Base-by-base conservation (phyloP, 768 basidiomycete species). In the Kondoa subrosea region DNA sequence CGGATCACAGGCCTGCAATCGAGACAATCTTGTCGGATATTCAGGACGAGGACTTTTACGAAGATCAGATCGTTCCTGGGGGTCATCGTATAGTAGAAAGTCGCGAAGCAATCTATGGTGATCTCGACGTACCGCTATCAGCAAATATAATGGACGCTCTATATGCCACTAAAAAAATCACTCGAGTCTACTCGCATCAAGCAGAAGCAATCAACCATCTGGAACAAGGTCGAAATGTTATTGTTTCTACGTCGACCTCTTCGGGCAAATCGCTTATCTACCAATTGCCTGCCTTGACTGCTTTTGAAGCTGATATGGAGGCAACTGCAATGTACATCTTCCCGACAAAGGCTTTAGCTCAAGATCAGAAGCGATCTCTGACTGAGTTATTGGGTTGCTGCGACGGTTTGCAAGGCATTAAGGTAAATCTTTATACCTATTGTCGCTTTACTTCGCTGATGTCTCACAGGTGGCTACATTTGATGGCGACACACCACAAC, bases 291-390 rank as follows among this genome's bases (percentile, higher is more conserved):
- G 74, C 89, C 3, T 76, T 92, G 68, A 80, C 76, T 56, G 82
- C 82, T 70, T 76, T 91, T 65, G 85, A 88, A 76, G 79, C 81
- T 27, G 81, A 89, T 73, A 74, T 75, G 0, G 74, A 77, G 16
- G 76, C 86, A 12, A 91, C 85, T 0, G 87, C 88, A 0, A 81
- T 93, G 50, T 87, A 89, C 73, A 82, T 93, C 34, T 93, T 90
- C 73, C 90, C 90, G 1, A 93, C 90, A 0, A 93, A 93, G 87
- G 90, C 90, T 17, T 79, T 93, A 56, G 90, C 91, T 0, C 90
- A 93, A 77, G 90, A 93, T 73, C 90, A 93, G 76, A 84, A 81
- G 71, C 77, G 79, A 2, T 84, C 87, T 0, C 76, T 92, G 62
- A 83, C 87, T 67, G 84, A 85, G 66, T 74, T 93, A 16, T 72